A percentile compares a stretch with the other conserved stretches of the same genome.
phyloP scores from a whole-genome alignment of 768 basidiomycete species.

The Lactarius trivialis region DNA sequence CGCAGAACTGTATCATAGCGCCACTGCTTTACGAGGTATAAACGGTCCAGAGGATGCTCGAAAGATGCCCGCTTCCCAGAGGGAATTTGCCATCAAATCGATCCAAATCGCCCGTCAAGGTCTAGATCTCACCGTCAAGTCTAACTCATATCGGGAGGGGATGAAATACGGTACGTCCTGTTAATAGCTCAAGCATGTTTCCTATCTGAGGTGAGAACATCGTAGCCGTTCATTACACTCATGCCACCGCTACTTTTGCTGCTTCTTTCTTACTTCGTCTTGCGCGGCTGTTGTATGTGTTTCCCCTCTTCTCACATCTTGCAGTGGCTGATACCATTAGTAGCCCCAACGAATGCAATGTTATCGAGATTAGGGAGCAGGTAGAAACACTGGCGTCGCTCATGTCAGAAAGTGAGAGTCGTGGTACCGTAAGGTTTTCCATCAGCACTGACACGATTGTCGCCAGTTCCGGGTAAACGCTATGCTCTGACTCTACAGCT shows the following conservation, averaged over 20 bases:
- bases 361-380: conserved; percentile 62
- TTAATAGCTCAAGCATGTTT: background rate
- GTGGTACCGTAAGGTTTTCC: background rate
- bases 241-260: conserved; percentile 90
- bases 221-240: conserved; percentile 81
- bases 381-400: conserved; percentile 73
- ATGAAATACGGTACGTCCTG: conserved; percentile 75
- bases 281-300: conserved; percentile 74
- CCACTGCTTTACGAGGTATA: conserved; percentile 76
- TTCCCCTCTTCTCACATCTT: background rate
- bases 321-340: background rate
- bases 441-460: conserved; percentile 14
- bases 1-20: conserved; percentile 79
- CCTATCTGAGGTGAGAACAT: background rate
- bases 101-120: conserved; percentile 77
- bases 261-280: conserved; percentile 86
- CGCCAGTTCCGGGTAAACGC: conserved; percentile 80
- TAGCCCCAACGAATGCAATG: conserved; percentile 80
- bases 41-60: conserved; percentile 81
- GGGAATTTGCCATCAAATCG: conserved; percentile 72
- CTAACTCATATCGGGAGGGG: conserved; percentile 79
- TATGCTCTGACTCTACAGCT: conserved; percentile 86
- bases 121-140: conserved; percentile 80
- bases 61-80: conserved; percentile 73
- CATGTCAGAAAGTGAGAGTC: conserved; percentile 66